Percentiles rank a stretch among this genome's conserved stretches.
phyloP scores from a whole-genome alignment of 176 grass and related monocot species.

The Melocanna baccifera region DNA sequence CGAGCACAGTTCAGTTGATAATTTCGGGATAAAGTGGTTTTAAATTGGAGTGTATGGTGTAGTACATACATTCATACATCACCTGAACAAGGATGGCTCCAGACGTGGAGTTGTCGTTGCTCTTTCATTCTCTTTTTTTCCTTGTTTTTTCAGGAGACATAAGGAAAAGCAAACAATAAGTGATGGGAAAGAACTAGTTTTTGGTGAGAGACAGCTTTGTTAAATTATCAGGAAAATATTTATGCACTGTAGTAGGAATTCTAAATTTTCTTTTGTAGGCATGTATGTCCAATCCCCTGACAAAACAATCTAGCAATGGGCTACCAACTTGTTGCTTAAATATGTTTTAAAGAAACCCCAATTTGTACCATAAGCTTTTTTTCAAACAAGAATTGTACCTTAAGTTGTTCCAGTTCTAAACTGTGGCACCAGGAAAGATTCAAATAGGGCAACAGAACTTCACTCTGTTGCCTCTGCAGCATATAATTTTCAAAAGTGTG shows the following conservation, averaged over 20 bases:
- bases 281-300: conserved; percentile 21
- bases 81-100: conserved; percentile 16
- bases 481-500: conserved; percentile 19
- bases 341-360: not conserved
- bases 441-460: conserved; percentile 37
- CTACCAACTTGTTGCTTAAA: conserved; percentile 3
- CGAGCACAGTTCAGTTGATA: conserved; percentile 40
- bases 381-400: not conserved
- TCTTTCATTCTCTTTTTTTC: not conserved
- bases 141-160: not conserved
- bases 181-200: conserved; percentile 31
- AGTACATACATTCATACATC: conserved; percentile 42
- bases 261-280: conserved; percentile 9
- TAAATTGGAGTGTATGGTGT: conserved; percentile 16
- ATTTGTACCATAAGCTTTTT: not conserved
- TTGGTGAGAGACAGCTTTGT: conserved; percentile 22
- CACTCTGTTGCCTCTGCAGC: conserved; percentile 30
- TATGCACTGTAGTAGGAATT: not conserved
- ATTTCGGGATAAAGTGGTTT: conserved; percentile 22
- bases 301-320: conserved; percentile 19
- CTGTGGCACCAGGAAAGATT: conserved; percentile 4
- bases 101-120: conserved; percentile 34
- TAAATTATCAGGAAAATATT: conserved; percentile 24
- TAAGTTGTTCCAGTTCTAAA: conserved; percentile 9
- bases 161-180: conserved; percentile 20